These are phyloP conservation scores for Cladophialophora immunda DNA, from an alignment of 2,329 filamentous ascomycete species.

Conservation along the genomic window DNA sequence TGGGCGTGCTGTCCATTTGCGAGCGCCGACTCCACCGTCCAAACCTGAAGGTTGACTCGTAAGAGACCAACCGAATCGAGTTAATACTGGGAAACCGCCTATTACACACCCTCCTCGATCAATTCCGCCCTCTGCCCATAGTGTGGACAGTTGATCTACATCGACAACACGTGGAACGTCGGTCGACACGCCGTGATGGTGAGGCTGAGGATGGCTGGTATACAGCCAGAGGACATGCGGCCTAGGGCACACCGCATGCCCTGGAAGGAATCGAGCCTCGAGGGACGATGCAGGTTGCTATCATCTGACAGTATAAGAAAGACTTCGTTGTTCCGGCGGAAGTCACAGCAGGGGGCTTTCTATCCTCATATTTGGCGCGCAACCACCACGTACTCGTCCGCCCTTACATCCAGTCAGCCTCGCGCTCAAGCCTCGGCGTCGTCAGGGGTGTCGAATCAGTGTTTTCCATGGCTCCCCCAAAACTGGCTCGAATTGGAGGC, in stretches of 20 bases:
- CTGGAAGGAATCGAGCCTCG: neutral
- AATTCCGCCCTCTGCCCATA: neutral
- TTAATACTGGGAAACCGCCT: neutral
- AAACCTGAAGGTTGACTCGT: neutral
- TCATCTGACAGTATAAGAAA: neutral
- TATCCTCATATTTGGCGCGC: neutral
- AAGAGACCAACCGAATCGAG: slow-evolving; percentile 3
- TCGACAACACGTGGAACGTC: neutral
- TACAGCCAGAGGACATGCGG: neutral
- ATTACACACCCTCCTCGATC: neutral
- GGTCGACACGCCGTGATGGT: neutral
- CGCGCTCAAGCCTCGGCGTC: neutral
- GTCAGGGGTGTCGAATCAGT: neutral
- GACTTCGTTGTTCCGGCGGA: neutral
- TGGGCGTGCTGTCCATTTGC: neutral
- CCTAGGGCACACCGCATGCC: neutral
- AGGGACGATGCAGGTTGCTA: neutral
- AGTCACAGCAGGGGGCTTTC: neutral
- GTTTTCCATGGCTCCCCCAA: neutral
- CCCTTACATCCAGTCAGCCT: neutral
- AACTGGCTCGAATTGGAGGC: neutral
- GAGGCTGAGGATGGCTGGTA: slow-evolving; percentile 2
- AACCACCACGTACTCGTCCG: neutral
- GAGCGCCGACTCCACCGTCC: neutral
- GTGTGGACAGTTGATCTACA: neutral